Evolutionary conservation across 176 grass and related monocot genomes (phyloP).

Genomic region (Puya raimondii): DNA sequence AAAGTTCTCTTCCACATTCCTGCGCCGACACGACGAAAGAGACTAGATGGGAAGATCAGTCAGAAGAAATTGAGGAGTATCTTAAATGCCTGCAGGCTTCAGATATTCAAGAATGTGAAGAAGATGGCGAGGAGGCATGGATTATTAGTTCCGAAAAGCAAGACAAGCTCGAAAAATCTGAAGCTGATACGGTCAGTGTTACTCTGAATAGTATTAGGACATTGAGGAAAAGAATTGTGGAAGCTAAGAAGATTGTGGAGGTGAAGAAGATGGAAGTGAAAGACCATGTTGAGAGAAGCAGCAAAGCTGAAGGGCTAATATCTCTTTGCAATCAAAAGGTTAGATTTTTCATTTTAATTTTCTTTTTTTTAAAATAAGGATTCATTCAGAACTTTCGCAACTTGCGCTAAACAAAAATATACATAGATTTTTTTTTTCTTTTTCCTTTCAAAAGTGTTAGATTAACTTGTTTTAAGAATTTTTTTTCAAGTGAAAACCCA

Average conservation of each 20-base stretch:
- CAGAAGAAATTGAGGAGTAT: slow-evolving; percentile 10
- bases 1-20: background rate
- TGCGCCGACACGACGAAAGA: background rate
- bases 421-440: no score
- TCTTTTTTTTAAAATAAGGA: no score
- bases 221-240: background rate
- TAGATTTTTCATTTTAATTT: no score
- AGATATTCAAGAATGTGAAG: background rate
- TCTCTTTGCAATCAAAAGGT: slow-evolving; percentile 18
- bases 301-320: slow-evolving; percentile 8
- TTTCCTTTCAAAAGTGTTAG: no score
- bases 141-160: background rate
- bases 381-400: no score
- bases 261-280: slow-evolving; percentile 6
- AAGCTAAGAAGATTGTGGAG: slow-evolving; percentile 3
- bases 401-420: no score
- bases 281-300: slow-evolving; percentile 3
- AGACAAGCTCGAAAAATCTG: background rate
- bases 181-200: background rate
- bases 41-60: background rate
- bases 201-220: background rate
- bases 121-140: background rate
- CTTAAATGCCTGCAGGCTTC: background rate
- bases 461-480: no score
- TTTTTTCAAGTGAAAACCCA: no score